Evolutionary conservation across 2,329 filamentous ascomycete species (phyloP), one percentile per base, ranked within the genome.

Genomic region (Colletotrichum tropicale): DNA sequence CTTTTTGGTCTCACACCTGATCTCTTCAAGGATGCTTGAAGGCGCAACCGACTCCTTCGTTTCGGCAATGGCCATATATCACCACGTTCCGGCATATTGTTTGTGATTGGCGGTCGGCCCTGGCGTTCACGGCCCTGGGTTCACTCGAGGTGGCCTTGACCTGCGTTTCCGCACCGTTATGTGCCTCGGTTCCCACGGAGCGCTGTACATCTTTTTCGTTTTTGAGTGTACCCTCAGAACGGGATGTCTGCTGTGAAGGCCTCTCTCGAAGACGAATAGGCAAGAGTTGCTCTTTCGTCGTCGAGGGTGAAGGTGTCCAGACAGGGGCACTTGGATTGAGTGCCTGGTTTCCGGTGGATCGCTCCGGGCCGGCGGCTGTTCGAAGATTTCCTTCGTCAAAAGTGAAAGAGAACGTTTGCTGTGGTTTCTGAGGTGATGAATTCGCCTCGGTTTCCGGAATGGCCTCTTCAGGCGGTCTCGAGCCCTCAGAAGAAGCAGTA

Each of bases 161-260:
- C 9, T 43, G 38, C 9, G 3, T n/a, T 12, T n/a, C 18, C 0
- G 0, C 7, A 0, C 18, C 38, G 18, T 0, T 1, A 12, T 48
- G 18, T n/a, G 0, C 3, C 9, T 48, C 9, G 38, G 0, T 48
- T 0, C 9, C 38, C 5, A n/a, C 9, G 1, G 5, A n/a, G 0
- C 38, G 38, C 9, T 3, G 1, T 48, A 12, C 5, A 4, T n/a
- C 9, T 48, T 0, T 2, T 0, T n/a, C 18, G 3, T 4, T 6
- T 12, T n/a, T 48, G 1, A 12, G 18, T 48, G 18, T n/a, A 0
- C 4, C 9, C 38, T 12, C 38, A 12, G 5, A 48, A 9, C 9
- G 0, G 38, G 18, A 4, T 0, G 18, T 48, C 18, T 48, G 3
- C 3, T n/a, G 0, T 43, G 38, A n/a, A n/a, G 18, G 38, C 0